Percentiles rank a stretch among this genome's conserved stretches.
Evolutionary conservation across 2,329 filamentous ascomycete species (phyloP).

Genomic region (Sarocladiaceae sp.): DNA sequence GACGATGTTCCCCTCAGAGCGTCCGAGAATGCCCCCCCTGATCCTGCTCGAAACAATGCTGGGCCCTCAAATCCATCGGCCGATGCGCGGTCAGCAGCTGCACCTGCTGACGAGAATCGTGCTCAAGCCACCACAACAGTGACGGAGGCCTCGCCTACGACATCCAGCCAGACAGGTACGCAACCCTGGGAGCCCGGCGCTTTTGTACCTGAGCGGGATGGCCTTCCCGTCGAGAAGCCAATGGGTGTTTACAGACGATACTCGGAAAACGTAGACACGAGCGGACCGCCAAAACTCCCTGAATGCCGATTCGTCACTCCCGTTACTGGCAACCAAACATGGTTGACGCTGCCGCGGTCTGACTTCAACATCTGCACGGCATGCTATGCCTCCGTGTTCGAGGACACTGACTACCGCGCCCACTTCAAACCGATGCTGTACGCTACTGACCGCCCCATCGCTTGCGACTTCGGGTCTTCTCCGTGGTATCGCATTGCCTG

Average conservation of each 20-base stretch:
- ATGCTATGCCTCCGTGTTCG: constrained; percentile 68
- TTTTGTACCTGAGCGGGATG: constrained; percentile 35
- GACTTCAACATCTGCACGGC: constrained; percentile 76
- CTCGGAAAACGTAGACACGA: constrained; percentile 34
- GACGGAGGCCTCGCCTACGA: background rate
- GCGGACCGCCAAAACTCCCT: constrained; percentile 43
- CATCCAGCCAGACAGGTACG: background rate
- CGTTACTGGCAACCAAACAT: constrained; percentile 62
- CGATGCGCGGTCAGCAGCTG: background rate
- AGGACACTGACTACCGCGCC: constrained; percentile 58
- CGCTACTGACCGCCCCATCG: constrained; percentile 49
- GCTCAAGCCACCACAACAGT: constrained; percentile 5
- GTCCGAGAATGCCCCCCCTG: too few relatives aligned
- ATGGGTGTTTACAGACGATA: constrained; percentile 45
- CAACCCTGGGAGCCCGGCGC: constrained; percentile 12
- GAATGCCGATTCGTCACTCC: constrained; percentile 63
- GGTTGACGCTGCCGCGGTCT: constrained; percentile 69
- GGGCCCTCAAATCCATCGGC: background rate
- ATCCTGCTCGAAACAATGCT: too few relatives aligned
- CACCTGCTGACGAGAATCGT: background rate
- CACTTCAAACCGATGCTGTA: constrained; percentile 56
- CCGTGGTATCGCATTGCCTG: constrained; percentile 83
- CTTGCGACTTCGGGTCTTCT: constrained; percentile 71
- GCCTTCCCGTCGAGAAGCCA: constrained; percentile 21
- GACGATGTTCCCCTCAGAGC: too few relatives aligned